These are phyloP conservation scores for Luzula sylvatica DNA, from an alignment of 176 grass and related monocot species.

Conservation along the genomic window DNA sequence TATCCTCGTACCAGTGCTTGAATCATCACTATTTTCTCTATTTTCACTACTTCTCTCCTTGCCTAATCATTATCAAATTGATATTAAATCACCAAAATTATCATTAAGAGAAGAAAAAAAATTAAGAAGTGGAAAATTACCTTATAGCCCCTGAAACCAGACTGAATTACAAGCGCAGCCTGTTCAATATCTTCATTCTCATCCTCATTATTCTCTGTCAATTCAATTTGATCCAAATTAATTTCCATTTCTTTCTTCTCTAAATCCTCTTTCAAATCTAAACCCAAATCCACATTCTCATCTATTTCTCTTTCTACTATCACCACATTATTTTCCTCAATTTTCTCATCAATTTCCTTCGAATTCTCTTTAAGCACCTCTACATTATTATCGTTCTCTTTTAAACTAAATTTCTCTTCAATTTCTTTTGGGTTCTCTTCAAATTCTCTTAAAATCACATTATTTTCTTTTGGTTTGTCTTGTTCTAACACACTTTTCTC, in stretches of 20 bases:
- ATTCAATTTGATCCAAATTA: constrained; percentile 35
- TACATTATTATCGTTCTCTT: not conserved
- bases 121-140: constrained; percentile 33
- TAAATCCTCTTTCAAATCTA: constrained; percentile 23
- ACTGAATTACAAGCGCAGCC: constrained; percentile 51
- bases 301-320: constrained; percentile 30
- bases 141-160: constrained; percentile 43
- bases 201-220: constrained; percentile 11
- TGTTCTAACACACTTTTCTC: constrained; percentile 41
- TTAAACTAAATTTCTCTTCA: not conserved
- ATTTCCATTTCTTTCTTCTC: constrained; percentile 28
- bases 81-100: constrained; percentile 6
- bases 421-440: constrained; percentile 12
- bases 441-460: constrained; percentile 18
- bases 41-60: constrained; percentile 39
- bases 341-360: constrained; percentile 10
- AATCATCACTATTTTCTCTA: constrained; percentile 64
- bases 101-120: constrained; percentile 16
- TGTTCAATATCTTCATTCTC: constrained; percentile 32
- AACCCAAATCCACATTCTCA: constrained; percentile 17
- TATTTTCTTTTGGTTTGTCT: constrained; percentile 39
- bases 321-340: constrained; percentile 22
- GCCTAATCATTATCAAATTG: constrained; percentile 25
- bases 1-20: constrained; percentile 77
- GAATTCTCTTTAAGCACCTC: constrained; percentile 10